Conservation (phyloP, 306 rosid species). For the Malus sieversii region DNA sequence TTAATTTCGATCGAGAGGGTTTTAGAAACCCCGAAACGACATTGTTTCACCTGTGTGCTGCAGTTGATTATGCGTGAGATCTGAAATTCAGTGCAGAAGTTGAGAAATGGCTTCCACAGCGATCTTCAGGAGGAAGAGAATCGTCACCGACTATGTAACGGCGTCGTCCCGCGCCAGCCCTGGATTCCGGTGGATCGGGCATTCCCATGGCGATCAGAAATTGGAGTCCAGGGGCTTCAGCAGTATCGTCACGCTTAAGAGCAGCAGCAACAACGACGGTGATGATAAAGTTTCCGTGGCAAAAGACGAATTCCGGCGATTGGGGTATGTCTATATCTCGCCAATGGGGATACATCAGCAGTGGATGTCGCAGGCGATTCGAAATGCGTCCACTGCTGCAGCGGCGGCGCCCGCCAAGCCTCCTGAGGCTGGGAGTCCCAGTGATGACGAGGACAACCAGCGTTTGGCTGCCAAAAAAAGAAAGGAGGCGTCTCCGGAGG, state of each 20-base stretch:
- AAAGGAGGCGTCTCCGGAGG: constrained; percentile 86
- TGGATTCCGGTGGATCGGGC: constrained; percentile 27
- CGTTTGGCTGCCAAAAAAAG: constrained; percentile 42
- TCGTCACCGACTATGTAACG: constrained; percentile 28
- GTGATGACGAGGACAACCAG: constrained; percentile 27
- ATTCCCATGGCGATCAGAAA: constrained; percentile 15
- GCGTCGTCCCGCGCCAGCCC: constrained; percentile 19
- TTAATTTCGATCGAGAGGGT: background rate
- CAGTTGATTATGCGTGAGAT: constrained; percentile 1
- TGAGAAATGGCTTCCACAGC: constrained; percentile 55
- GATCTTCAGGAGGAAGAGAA: constrained; percentile 44
- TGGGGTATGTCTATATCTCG: background rate
- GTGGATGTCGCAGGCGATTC: constrained; percentile 34
- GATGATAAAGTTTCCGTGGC: constrained; percentile 3
- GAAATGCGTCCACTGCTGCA: constrained; percentile 41
- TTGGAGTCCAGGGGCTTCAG: constrained; percentile 14
- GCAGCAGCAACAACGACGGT: background rate
- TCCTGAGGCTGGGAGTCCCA: constrained; percentile 16
- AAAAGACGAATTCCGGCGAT: constrained; percentile 13
- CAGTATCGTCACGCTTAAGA: background rate
- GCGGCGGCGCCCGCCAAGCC: constrained; percentile 34
- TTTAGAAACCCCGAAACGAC: background rate
- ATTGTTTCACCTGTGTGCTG: background rate
- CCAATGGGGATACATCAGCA: constrained; percentile 21
- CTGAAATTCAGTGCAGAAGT: background rate